Evolutionary conservation across 495 filamentous ascomycete genomes (phyloP).

Genomic region (Parathielavia hyrcaniae): DNA sequence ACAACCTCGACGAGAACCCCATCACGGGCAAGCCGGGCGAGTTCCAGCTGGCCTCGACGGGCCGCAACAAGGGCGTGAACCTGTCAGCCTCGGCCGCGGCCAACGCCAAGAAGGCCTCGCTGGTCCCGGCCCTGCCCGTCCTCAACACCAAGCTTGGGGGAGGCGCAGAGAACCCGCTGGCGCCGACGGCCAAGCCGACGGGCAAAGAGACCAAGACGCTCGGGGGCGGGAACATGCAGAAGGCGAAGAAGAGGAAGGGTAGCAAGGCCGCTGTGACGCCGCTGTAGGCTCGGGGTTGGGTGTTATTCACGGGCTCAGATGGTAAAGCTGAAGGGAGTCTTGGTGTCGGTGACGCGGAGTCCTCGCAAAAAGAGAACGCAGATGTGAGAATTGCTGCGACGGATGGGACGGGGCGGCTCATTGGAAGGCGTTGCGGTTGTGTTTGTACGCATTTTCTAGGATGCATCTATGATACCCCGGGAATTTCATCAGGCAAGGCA

Average conservation of each 20-base stretch:
- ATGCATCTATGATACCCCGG: constrained; percentile 7
- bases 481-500: neutral
- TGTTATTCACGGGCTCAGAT: no score
- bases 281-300: constrained; percentile 1
- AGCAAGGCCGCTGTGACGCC: constrained; percentile 42
- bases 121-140: constrained; percentile 21
- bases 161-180: constrained; percentile 17
- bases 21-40: constrained; percentile 77
- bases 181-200: constrained; percentile 16
- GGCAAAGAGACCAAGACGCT: constrained; percentile 47
- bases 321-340: neutral
- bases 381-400: neutral
- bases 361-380: neutral
- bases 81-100: constrained; percentile 14
- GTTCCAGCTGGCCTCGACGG: constrained; percentile 67
- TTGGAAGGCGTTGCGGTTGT: constrained; percentile 2
- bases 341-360: neutral
- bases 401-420: neutral
- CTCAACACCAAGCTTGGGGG: constrained; percentile 41
- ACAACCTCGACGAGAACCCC: constrained; percentile 90
- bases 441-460: neutral
- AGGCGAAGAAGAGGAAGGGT: constrained; percentile 56
- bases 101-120: constrained; percentile 6
- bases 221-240: constrained; percentile 28
- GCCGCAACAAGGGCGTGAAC: constrained; percentile 39